Percentiles rank a stretch among this genome's conserved stretches.
These are phyloP conservation scores for Tuber umbilicatum DNA, from an alignment of 495 filamentous ascomycete species.

Conservation along the genomic window DNA sequence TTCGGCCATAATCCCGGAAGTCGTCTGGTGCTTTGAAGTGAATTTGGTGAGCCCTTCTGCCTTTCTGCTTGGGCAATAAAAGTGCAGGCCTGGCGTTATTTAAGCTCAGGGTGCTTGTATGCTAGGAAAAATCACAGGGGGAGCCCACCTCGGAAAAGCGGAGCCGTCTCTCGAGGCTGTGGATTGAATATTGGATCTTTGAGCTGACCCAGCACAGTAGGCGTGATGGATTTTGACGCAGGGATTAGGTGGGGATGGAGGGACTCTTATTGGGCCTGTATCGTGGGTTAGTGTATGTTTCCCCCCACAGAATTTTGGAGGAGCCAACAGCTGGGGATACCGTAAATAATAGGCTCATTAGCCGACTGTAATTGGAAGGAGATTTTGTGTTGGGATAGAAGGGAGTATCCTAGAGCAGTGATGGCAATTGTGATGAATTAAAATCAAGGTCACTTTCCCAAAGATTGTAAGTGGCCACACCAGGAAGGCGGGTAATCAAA, in stretches of 20 bases:
- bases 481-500: too few species aligned
- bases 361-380: not conserved
- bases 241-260: not conserved
- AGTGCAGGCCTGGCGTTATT: not conserved
- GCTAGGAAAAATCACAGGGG: too few species aligned
- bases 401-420: too few species aligned
- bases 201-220: not conserved
- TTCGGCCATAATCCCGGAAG: conserved; percentile 10
- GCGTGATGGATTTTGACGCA: not conserved
- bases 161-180: not conserved
- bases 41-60: not conserved
- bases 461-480: too few species aligned
- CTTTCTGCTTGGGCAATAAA: not conserved
- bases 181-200: not conserved
- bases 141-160: not conserved
- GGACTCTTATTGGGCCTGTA: not conserved
- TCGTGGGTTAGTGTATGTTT: not conserved
- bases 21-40: not conserved
- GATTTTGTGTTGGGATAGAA: too few species aligned
- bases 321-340: not conserved
- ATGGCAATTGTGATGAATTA: too few species aligned
- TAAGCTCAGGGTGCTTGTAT: not conserved
- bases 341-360: not conserved
- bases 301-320: not conserved
- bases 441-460: too few species aligned